phyloP scores from a whole-genome alignment of 805 yeast species.

The Suhomyces pyralidae region DNA sequence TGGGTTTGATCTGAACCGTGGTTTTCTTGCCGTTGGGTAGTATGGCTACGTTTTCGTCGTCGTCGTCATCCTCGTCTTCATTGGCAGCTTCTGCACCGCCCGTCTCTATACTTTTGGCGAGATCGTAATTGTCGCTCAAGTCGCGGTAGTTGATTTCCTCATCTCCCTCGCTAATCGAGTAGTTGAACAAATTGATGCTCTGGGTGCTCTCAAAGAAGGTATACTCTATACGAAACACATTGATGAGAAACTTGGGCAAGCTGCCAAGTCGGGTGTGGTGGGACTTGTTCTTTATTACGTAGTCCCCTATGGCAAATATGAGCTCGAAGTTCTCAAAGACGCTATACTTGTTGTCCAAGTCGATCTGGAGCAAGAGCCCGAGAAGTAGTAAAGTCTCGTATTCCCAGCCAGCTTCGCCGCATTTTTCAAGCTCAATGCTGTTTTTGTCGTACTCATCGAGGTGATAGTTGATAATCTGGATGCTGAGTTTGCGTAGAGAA shows the following conservation, averaged over 20 bases:
- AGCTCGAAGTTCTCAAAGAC: conserved; percentile 43
- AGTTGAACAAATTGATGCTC: conserved; percentile 46
- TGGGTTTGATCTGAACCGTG: conserved; percentile 23
- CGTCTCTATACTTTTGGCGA: conserved; percentile 11
- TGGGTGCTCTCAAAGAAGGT: conserved; percentile 48
- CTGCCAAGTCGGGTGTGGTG: conserved; percentile 14
- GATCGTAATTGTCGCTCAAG: conserved; percentile 35
- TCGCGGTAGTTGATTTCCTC: conserved; percentile 45
- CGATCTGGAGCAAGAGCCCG: conserved; percentile 35
- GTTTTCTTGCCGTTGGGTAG: neutral
- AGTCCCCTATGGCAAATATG: conserved; percentile 41
- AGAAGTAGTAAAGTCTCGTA: conserved; percentile 35
- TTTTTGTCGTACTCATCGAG: conserved; percentile 39
- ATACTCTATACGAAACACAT: conserved; percentile 29
- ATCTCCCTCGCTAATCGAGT: conserved; percentile 36
- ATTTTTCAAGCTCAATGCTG: conserved; percentile 11
- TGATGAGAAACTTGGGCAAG: conserved; percentile 24
- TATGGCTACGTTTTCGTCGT: conserved; percentile 1
- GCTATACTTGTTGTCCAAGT: conserved; percentile 36
- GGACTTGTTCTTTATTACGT: conserved; percentile 20
- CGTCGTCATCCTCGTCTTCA: conserved; percentile 15
- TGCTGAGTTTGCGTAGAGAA: conserved; percentile 33
- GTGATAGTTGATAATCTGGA: conserved; percentile 37
- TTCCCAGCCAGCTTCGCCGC: conserved; percentile 15
- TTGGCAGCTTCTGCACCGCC: conserved; percentile 13